Base-by-base conservation (phyloP, 179 eudicot genomes). In the Beta macrorhiza region DNA sequence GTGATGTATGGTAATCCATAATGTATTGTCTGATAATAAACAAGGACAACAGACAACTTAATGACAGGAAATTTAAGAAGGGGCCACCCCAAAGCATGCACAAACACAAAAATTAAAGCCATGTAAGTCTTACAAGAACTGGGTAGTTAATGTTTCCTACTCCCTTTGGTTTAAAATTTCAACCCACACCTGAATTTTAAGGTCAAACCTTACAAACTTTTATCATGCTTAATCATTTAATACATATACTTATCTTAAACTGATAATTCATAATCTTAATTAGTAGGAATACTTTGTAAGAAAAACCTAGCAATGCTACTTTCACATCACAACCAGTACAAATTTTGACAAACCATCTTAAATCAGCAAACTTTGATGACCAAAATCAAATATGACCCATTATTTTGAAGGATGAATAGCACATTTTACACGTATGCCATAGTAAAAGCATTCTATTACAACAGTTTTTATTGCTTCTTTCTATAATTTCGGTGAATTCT, bases 41-140 rank as follows among this genome's bases (percentile, higher is more conserved):
- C 75, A 58, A 61, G 7, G 73, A 32, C 7, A 72, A 58, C 59
- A 81, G 49, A 56, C 53, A 76, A 49, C 71, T 29, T 61, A 32
- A 6, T 44, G 67, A 22, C 42, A 58, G 75, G 19, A 32, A 69
- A 71, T 9, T 13, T 37, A 20, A 44, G 32, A 32, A 67, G 72
- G 81, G 74, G 53, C 61, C 53, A 56, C 52, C 14, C 68, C 22
- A 25, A 22, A 10, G 62, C 47, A 57, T 61, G 59, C 29, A 73
- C 49, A 61, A 45, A 45, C 12, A 6, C 20, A 37, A 17, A 25
- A n/a, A 12, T n/a, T 13, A 69, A 22, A 69, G 22, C 14, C 56
- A 11, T 25, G 14, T 70, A 20, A 47, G 10, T 10, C 57, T 8
- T 56, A 4, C 37, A 72, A 51, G 22, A 20, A 55, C 53, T 73